Evolutionary conservation across 352 stramenopile species (phyloP), one percentile per base, ranked within the genome.

Genomic region (Pythium guiyangense): DNA sequence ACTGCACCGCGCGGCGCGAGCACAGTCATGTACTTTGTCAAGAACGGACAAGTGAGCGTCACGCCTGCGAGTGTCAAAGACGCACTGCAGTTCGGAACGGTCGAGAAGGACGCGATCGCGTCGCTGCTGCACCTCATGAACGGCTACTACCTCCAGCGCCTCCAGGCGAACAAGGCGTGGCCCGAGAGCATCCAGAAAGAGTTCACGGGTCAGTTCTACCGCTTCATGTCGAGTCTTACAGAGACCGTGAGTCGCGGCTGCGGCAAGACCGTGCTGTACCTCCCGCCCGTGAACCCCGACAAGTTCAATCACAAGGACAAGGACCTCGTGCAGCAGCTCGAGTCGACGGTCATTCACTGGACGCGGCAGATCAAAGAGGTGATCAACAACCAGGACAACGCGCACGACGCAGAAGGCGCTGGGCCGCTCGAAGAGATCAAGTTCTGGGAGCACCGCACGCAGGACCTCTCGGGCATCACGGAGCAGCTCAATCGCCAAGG

Each of bases 331-430:
- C 93, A 98, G 70, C 91, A 97, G 51, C 69, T 98, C n/a, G 94
- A 98, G 64, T 97, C 86, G 31, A 97, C 91, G 0, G 92, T 98
- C 8, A 98, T 98, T 61, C 91, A 98, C 67, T 98, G 96, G 96
- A 98, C 95, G 27, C 70, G 94, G 3, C 96, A 98, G 64, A 98
- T 98, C 64, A 98, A 98, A 62, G 93, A 98, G 57, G 91, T 98
- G 22, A 92, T 98, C 42, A 98, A 97, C 67, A 97, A 96, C 64
- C 92, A 98, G 56, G 88, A 98, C 69, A 97, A 96, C 42, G 86
- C 78, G 0, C 80, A 96, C 52, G 87, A 97, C 51, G 83, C 86
- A 0, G 94, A 98, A 59, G 93, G 80, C 3, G 82, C 90, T 1
- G 93, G 94, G 0, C 94, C 94, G 2, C 63, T 98, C 0, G 90